phyloP scores from a whole-genome alignment of 2,329 filamentous ascomycete species.

The Epichloe sp. region DNA sequence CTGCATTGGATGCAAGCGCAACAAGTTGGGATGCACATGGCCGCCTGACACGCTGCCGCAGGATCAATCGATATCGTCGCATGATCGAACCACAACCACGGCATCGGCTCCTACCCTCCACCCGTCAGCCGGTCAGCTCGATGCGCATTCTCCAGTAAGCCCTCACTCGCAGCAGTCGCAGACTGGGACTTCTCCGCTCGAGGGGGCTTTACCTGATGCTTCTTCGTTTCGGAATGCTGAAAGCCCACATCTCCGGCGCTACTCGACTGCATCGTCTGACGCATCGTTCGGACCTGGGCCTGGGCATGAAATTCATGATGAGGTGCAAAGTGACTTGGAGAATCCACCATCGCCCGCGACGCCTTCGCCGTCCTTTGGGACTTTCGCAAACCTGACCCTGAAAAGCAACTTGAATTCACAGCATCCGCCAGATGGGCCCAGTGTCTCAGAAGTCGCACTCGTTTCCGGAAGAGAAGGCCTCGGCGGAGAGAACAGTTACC shows the following conservation, averaged over 20 bases:
- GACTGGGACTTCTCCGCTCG: not conserved
- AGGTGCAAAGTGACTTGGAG: not conserved
- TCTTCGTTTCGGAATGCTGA: not conserved
- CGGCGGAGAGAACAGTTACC: not conserved
- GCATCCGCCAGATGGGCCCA: not conserved
- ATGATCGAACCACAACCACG: not conserved
- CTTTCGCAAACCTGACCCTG: not conserved
- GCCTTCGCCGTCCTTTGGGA: not conserved
- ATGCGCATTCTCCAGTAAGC: not conserved
- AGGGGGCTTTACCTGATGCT: not conserved
- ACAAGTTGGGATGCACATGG: constrained; percentile 41
- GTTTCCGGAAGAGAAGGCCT: constrained; percentile 3
- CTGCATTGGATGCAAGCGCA: constrained; percentile 39
- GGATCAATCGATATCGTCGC: not conserved
- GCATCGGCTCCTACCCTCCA: not conserved
- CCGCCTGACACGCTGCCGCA: constrained; percentile 10
- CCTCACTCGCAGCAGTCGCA: not conserved
- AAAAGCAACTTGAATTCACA: not conserved
- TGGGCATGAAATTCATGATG: not conserved
- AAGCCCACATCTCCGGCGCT: not conserved
- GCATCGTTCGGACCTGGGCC: not conserved
- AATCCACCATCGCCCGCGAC: not conserved
- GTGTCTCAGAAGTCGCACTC: not conserved
- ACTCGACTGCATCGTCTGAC: not conserved
- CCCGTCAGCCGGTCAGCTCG: not conserved